These are phyloP conservation scores for Trametes cingulata DNA, from an alignment of 768 basidiomycete genomes.

Conservation along the genomic window DNA sequence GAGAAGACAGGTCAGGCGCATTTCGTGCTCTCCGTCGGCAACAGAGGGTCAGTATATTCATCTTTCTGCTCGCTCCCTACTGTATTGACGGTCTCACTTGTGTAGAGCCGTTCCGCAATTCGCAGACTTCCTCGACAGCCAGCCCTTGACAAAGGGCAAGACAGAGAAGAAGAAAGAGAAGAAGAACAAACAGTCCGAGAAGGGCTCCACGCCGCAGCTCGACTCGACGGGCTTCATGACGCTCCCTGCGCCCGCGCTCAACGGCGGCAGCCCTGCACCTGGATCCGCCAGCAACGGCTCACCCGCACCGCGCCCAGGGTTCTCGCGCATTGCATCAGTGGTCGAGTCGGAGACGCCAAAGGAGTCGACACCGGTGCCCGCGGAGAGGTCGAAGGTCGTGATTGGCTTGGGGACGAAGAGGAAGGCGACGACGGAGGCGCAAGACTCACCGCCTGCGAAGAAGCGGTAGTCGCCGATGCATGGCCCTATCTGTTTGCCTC, in stretches of 20 bases:
- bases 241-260: constrained; percentile 56
- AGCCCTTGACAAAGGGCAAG: constrained; percentile 80
- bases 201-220: constrained; percentile 47
- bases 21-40: constrained; percentile 93
- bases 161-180: constrained; percentile 82
- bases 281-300: constrained; percentile 44
- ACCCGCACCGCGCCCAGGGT: constrained; percentile 70
- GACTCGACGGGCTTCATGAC: constrained; percentile 69
- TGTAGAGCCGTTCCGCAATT: constrained; percentile 84
- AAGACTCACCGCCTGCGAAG: constrained; percentile 68
- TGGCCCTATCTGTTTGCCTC: background rate
- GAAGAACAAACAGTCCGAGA: constrained; percentile 61
- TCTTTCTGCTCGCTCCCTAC: background rate
- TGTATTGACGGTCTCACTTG: constrained; percentile 17
- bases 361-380: constrained; percentile 55
- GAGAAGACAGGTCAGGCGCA: constrained; percentile 95
- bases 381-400: constrained; percentile 72
- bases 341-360: constrained; percentile 47
- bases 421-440: constrained; percentile 73
- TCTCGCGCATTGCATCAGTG: constrained; percentile 69
- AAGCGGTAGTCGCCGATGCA: constrained; percentile 24
- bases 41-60: constrained; percentile 67
- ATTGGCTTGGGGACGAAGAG: constrained; percentile 81
- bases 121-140: constrained; percentile 76
- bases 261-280: constrained; percentile 38